Base-by-base conservation (phyloP, 306 rosid genomes). In the Rubus parviflorus region DNA sequence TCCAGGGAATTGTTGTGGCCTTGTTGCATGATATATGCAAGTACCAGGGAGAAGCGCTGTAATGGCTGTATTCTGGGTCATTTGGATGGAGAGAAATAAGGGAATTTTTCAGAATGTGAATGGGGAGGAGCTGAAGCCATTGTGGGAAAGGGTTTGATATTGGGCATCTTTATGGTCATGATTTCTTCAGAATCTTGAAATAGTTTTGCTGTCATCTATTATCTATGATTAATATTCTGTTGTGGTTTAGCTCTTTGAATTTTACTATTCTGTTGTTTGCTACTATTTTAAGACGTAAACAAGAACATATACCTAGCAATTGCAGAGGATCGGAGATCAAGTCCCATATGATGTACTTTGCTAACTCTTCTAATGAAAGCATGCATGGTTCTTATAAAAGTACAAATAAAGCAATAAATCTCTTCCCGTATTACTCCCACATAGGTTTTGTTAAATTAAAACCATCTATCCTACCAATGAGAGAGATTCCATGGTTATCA, bases 401-500 rank as follows among this genome's bases (percentile, higher is more conserved):
- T 22, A 57, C 22, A 56, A 8, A 53, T 17, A 53, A 19, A 11
- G 20, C 14, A 11, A 15, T 37, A 10, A 47, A 37, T 43, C 10
- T 20, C 41, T 73, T 40, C 41, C 66, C 41, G 52, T 40, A 10
- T 67, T 64, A 74, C 61, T 73, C 75, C 69, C 41, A 68, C 25
- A 7, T 52, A 63, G 35, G 45, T 61, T 58, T 49, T 16, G 45
- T 22, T 7, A 35, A 49, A 52, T 77, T 38, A 65, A 74, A 53
- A 68, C 69, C 73, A 43, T 65, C 70, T 45, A 38, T 67, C 70
- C 74, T 78, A 60, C 22, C 65, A 76, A 62, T 64, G 72, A 22
- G 67, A 75, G 42, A 68, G 72, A 52, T 76, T 61, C 64, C 42
- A 51, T 0, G 43, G 41, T 53, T 54, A 4, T 52, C n/a, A n/a